A percentile compares a stretch with the other conserved stretches of the same genome.
Evolutionary conservation across 345 rosid genomes (phyloP).

Genomic region (Acer negundo): DNA sequence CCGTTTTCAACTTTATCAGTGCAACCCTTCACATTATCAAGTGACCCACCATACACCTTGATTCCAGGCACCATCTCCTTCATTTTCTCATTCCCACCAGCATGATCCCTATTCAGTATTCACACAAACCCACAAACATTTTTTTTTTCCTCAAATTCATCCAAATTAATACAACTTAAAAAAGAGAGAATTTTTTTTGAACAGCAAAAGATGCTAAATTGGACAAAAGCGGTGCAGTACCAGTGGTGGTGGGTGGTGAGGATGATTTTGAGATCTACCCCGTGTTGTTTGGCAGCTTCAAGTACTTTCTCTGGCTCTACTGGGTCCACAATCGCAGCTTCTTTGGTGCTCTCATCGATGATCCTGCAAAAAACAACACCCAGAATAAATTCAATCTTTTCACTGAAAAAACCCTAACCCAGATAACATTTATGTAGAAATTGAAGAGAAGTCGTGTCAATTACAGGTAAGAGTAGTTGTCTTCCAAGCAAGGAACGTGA

Average conservation of each 20-base stretch:
- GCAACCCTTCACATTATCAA: constrained; percentile 83
- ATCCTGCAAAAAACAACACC: constrained; percentile 38
- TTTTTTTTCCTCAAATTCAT: background rate
- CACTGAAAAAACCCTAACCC: background rate
- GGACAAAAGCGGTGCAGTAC: constrained; percentile 27
- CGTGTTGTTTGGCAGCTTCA: constrained; percentile 48
- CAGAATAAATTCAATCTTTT: background rate
- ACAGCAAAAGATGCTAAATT: background rate
- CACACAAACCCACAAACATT: background rate
- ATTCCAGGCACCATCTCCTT: constrained; percentile 74
- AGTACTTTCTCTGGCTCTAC: constrained; percentile 79
- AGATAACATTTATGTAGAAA: background rate
- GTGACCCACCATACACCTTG: constrained; percentile 81
- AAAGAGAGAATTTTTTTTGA: background rate
- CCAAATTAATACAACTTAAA: background rate
- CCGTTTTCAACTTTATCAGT: constrained; percentile 74
- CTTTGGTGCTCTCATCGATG: constrained; percentile 72
- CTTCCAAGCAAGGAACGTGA: constrained; percentile 76
- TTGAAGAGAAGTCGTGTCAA: background rate
- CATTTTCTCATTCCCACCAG: constrained; percentile 86
- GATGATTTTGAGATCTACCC: constrained; percentile 57
- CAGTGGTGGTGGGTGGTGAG: constrained; percentile 98
- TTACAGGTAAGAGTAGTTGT: constrained; percentile 89
- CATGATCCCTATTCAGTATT: constrained; percentile 69
- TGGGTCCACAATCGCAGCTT: constrained; percentile 97